These are phyloP conservation scores for Arthrinium puccinioides DNA, from an alignment of 2,329 filamentous ascomycete species.

Conservation along the genomic window DNA sequence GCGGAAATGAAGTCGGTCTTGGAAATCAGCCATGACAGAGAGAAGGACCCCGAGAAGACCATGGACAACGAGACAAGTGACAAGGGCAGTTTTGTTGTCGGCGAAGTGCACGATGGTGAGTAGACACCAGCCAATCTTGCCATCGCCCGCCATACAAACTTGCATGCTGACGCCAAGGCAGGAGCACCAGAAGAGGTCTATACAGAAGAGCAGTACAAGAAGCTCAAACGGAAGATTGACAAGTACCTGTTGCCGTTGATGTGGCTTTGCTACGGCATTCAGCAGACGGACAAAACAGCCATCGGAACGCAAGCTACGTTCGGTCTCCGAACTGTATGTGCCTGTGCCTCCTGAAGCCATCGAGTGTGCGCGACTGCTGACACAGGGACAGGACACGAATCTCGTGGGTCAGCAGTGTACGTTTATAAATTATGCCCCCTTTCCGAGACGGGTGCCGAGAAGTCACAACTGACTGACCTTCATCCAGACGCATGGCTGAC, in stretches of 20 bases:
- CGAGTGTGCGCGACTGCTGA: background rate
- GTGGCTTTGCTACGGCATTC: conserved; percentile 41
- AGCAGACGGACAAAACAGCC: conserved; percentile 39
- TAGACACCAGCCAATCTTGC: background rate
- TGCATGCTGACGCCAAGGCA: background rate
- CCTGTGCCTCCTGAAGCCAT: too few species aligned
- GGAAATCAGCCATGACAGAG: conserved; percentile 8
- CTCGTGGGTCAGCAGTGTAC: conserved; percentile 22
- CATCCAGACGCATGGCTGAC: conserved; percentile 21
- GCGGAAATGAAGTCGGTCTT: conserved; percentile 10
- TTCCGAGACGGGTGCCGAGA: background rate
- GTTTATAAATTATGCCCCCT: background rate
- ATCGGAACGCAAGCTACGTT: conserved; percentile 30
- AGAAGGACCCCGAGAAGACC: conserved; percentile 12
- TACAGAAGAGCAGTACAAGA: conserved; percentile 29
- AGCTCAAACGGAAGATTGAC: conserved; percentile 33
- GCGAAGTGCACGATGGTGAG: conserved; percentile 14
- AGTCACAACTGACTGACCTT: background rate
- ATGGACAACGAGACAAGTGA: conserved; percentile 12
- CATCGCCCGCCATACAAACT: background rate
- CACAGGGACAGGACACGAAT: conserved; percentile 15
- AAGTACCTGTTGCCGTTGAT: conserved; percentile 38
- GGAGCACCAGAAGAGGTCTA: conserved; percentile 13
- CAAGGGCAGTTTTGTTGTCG: conserved; percentile 12
- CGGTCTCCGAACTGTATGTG: conserved; percentile 23